Evolutionary conservation across 2,329 filamentous ascomycete genomes (phyloP), one percentile per base, ranked within the genome.

Genomic region (Drechslerella dactyloides): DNA sequence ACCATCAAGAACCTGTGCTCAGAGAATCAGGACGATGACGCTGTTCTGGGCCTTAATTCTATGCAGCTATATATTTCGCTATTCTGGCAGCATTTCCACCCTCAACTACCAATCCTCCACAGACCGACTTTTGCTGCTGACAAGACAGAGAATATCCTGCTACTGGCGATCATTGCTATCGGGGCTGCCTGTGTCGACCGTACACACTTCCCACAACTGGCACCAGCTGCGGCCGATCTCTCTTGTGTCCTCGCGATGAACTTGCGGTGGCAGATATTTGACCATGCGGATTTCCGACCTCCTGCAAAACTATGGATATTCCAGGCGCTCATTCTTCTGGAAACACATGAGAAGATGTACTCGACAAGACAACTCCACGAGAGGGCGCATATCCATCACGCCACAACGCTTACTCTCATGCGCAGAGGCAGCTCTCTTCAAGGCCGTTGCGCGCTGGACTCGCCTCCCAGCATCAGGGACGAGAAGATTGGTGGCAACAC

Each of bases 311-410:
- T 99, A 6, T 99, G 93, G 93, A 87, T 96, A 0, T 97, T 97
- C 81, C 94, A 97, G 79, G 89, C 93, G 0, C 82, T 97, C 57
- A 83, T 97, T 2, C 84, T 97, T 3, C 84, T 97, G 11, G 94
- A 99, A 79, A 82, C 96, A 0, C 97, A 96, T 77, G 94, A 99
- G 81, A 99, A 99, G 83, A 94, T 96, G 90, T 97, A 93, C 79
- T 94, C 92, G 42, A 96, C 93, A 0, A 86, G 93, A 74, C 89
- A 91, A 68, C 82, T 97, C 33, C 94, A 99, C 79, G 94, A 99
- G 80, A 85, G 94, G 75, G 93, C 93, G 0, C 93, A 97, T 76
- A 96, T 97, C 51, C 93, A 97, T 77, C 94, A 99, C 78, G 93
- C 93, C 13, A 97, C 93, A 0, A 97, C 93, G 0, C 87, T 99